These are phyloP conservation scores for Cladobotryum protrusum DNA, from an alignment of 2,329 filamentous ascomycete species.

Conservation along the genomic window DNA sequence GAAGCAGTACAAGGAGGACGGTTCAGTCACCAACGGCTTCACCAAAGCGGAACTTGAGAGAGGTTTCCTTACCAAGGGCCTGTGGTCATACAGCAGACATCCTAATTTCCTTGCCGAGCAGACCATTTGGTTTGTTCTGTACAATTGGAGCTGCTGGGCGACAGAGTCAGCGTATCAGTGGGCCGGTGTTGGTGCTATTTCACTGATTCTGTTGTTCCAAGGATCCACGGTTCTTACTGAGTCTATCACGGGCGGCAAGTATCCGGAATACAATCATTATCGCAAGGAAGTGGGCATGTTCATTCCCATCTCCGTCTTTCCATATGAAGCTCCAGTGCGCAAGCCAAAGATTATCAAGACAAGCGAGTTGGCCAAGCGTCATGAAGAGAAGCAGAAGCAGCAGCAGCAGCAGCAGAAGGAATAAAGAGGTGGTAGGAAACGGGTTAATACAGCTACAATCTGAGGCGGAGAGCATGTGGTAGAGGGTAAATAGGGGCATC, in stretches of 20 bases:
- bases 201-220: conserved; percentile 77
- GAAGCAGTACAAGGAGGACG: conserved; percentile 63
- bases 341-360: conserved; percentile 43
- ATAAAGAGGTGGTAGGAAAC: background rate
- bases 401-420: conserved; percentile 27
- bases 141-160: conserved; percentile 78
- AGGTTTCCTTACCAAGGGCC: conserved; percentile 76
- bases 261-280: conserved; percentile 81
- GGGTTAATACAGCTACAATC: too few species aligned
- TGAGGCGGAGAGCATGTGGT: too few species aligned
- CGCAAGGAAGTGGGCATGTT: conserved; percentile 79
- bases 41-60: conserved; percentile 74
- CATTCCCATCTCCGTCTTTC: conserved; percentile 52
- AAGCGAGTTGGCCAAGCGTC: conserved; percentile 43
- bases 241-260: conserved; percentile 71
- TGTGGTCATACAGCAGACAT: conserved; percentile 86
- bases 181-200: conserved; percentile 63
- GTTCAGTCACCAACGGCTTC: conserved; percentile 60
- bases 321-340: conserved; percentile 36
- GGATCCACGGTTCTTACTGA: conserved; percentile 87
- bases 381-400: conserved; percentile 32
- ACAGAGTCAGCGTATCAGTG: conserved; percentile 70
- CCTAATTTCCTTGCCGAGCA: conserved; percentile 96
- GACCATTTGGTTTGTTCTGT: conserved; percentile 78
- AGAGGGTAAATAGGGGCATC: too few species aligned